Evolutionary conservation across 192 early-diverging fungal genomes (phyloP).

Genomic region (Backusella tarrabulga): DNA sequence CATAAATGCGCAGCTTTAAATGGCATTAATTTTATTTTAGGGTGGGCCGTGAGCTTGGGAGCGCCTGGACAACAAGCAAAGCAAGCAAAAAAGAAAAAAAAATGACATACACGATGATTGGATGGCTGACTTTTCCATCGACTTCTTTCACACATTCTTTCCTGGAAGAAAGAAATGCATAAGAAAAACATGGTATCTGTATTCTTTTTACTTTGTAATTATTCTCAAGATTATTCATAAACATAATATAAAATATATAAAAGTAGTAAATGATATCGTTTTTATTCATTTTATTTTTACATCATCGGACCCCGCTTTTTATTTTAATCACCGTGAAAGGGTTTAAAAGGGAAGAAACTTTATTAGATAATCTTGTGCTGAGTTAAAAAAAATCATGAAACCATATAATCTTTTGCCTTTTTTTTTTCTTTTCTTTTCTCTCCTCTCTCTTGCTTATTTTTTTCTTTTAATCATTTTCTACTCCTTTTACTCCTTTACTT

Average conservation of each 20-base stretch:
- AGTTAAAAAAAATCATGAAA: neutral
- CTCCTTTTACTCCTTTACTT: constrained; percentile 14
- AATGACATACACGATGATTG: neutral
- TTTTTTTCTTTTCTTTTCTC: neutral
- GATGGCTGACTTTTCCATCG: neutral
- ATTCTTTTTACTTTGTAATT: neutral
- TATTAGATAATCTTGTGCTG: constrained; percentile 1
- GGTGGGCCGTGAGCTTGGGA: neutral
- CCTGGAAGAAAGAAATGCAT: neutral
- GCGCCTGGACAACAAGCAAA: neutral
- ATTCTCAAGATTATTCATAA: neutral
- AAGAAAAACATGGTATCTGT: neutral
- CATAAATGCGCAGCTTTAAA: neutral
- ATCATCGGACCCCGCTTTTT: neutral
- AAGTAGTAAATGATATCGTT: neutral
- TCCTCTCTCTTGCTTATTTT: neutral
- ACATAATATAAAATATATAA: neutral
- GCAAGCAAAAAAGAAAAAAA: neutral
- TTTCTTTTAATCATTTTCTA: constrained; percentile 10
- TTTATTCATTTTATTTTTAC: neutral
- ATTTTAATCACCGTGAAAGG: neutral
- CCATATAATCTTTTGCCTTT: neutral
- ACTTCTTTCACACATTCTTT: neutral
- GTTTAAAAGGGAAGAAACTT: neutral
- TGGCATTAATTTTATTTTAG: neutral